Evolutionary conservation across 768 basidiomycete species (phyloP).

Genomic region (Rhodotorula diobovata): DNA sequence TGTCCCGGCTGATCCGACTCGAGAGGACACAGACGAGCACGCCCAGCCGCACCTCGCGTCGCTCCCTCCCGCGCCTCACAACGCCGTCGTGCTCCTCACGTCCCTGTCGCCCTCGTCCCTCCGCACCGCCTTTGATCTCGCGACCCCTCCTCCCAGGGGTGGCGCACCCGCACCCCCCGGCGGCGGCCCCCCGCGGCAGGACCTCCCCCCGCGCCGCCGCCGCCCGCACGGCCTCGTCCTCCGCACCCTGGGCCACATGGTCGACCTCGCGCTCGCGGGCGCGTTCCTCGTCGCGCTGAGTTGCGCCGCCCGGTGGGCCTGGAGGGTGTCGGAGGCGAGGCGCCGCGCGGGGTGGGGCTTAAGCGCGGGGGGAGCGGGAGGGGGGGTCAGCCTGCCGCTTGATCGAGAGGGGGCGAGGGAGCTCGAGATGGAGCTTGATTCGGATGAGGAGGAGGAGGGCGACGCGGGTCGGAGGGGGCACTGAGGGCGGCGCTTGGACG

Average conservation of each 20-base stretch:
- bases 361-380: not conserved
- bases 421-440: not conserved
- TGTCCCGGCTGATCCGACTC: too few species aligned
- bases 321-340: not conserved
- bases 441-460: not conserved
- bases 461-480: too few species aligned
- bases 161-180: not conserved
- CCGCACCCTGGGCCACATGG: not conserved
- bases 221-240: not conserved
- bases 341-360: not conserved
- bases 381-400: constrained; percentile 3
- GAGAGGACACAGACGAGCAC: constrained; percentile 20
- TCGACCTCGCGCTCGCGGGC: not conserved
- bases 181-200: not conserved
- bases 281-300: not conserved
- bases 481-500: too few species aligned
- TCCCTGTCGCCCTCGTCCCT: constrained; percentile 16
- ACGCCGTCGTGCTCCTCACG: constrained; percentile 21
- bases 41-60: not conserved
- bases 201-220: not conserved
- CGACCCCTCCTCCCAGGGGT: not conserved
- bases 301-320: not conserved
- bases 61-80: constrained; percentile 18
- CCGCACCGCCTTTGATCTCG: constrained; percentile 20
- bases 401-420: not conserved